Base-by-base conservation (phyloP, 2,329 filamentous ascomycete species). In the Diplocarpon mali region DNA sequence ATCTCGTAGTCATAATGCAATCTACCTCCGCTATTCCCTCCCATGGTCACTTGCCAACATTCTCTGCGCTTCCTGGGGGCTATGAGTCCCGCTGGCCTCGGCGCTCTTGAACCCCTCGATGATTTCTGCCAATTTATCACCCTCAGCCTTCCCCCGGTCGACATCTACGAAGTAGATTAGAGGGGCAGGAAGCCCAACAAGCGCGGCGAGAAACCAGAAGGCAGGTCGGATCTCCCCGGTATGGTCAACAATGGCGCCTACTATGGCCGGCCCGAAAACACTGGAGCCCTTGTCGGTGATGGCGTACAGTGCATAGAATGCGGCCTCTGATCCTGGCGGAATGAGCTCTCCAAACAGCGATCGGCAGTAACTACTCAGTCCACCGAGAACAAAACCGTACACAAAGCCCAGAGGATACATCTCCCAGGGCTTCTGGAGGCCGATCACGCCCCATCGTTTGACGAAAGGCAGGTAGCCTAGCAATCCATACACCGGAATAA, bases 271-370 rank as follows among this genome's bases (percentile, higher is more conserved):
- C 0, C 92, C 92, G 63, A 98, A 95, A 2, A 96, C 72, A 60
- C 85, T 93, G 16, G 85, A 92, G 1, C 90, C 89, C 64, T 98
- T 98, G 63, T 98, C 92, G 1, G 92, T 96, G 52, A 96, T 95
- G 30, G 92, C 92, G 61, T 96, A 98, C 1, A 98, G 71, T 0
- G 56, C 54, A 40, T 55, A 98, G 61, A 98, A 98, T 0, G 90
- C 89, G 0, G 92, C 89, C 65, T 98, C 92, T 27, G 84, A 93
- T 3, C 92, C 92, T 0, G 87, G 86, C 1, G 92, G 92, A 44
- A 98, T 94, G 45, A 98, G 72, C 63, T 96, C 89, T 32, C 88
- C 89, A 60, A 86, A 98, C 4, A 98, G 72, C 49, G 85, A 89
- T 35, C 92, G 82, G 61, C 92, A 96, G 64, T 96, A 95, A 17